phyloP scores from a whole-genome alignment of 106 monocot genomes.

The Allium fistulosum region DNA sequence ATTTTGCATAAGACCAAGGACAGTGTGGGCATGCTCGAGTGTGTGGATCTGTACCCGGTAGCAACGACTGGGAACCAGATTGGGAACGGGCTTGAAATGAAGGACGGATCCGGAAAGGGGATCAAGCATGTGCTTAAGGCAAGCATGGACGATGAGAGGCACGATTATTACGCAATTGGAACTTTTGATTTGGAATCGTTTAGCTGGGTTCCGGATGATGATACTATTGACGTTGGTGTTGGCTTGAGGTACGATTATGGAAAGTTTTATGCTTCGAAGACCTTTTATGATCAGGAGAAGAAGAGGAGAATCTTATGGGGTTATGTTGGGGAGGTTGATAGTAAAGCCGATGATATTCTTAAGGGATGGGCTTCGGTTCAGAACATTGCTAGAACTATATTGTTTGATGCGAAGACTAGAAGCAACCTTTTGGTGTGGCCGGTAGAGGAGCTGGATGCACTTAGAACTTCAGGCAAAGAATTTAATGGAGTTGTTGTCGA shows the following conservation, averaged over 20 bases:
- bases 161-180: constrained; percentile 53
- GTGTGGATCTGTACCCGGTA: constrained; percentile 61
- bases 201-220: constrained; percentile 36
- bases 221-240: constrained; percentile 39
- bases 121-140: constrained; percentile 60
- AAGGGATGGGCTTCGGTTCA: constrained; percentile 70
- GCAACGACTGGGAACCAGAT: not conserved
- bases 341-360: constrained; percentile 31
- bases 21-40: constrained; percentile 66
- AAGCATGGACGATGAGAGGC: constrained; percentile 49
- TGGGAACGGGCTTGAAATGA: constrained; percentile 14
- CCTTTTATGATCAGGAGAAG: constrained; percentile 43
- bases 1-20: constrained; percentile 32
- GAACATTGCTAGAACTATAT: constrained; percentile 49
- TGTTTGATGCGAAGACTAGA: constrained; percentile 39
- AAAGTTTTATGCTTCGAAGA: constrained; percentile 60
- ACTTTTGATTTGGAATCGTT: constrained; percentile 19
- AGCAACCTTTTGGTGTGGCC: constrained; percentile 61
- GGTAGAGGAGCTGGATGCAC: constrained; percentile 52
- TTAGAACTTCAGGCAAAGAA: constrained; percentile 12
- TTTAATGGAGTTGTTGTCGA: constrained; percentile 24
- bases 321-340: constrained; percentile 63
- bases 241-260: constrained; percentile 67
- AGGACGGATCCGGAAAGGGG: constrained; percentile 4
- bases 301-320: constrained; percentile 53